A percentile compares a stretch with the other conserved stretches of the same genome.
These are phyloP conservation scores for Picea mariana DNA, from an alignment of 83 land plant species.

Conservation along the genomic window DNA sequence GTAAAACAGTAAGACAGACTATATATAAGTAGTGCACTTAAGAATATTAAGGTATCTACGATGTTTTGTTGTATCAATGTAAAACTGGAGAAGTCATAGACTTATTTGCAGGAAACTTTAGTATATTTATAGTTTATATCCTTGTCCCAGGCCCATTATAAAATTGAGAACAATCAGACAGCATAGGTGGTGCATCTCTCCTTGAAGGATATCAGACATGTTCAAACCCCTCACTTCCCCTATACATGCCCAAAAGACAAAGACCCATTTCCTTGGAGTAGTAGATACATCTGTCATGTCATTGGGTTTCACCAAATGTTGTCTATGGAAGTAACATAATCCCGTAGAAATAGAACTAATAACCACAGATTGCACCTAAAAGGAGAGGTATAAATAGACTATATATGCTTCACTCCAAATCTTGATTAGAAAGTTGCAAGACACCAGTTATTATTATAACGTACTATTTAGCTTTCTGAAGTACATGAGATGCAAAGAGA, in stretches of 20 bases:
- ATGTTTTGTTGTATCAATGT: not conserved
- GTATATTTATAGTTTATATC: not conserved
- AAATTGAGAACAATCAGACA: not conserved
- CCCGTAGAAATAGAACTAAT: not conserved
- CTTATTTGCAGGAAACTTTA: not conserved
- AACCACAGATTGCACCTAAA: not conserved
- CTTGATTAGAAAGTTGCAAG: not conserved
- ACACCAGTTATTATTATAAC: not conserved
- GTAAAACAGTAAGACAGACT: not conserved
- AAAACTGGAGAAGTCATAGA: not conserved
- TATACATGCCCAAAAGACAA: not conserved
- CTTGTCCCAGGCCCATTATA: not conserved
- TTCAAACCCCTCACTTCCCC: not conserved
- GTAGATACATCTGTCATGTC: not conserved
- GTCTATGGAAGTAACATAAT: not conserved
- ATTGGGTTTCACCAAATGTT: too few species aligned
- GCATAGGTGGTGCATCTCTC: not conserved
- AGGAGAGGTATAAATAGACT: not conserved
- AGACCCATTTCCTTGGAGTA: not conserved
- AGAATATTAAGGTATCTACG: not conserved
- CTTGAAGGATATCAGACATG: not conserved
- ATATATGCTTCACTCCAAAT: not conserved
- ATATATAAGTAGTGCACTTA: not conserved
- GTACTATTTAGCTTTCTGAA: not conserved
- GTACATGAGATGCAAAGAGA: not conserved